Base-by-base conservation (phyloP, 164 flowering plant species). In the Sextonia rubra region DNA sequence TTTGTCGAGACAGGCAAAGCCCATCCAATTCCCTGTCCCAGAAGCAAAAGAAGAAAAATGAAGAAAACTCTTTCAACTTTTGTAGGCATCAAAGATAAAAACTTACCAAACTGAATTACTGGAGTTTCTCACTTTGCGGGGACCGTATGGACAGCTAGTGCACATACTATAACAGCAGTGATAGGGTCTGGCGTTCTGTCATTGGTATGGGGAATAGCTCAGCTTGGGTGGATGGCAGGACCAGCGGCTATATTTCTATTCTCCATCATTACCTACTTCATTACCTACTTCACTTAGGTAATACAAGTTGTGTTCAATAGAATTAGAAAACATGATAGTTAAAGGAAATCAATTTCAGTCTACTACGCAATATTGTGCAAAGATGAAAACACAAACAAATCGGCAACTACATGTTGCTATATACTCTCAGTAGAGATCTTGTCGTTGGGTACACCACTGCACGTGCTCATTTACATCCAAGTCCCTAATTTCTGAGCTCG, bases 111-210 rank as follows among this genome's bases (percentile, higher is more conserved):
- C 22, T 26, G 24, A 11, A 4, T 47, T 47, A 47, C 49, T 12
- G 12, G 49, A 47, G 1, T 12, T 47, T 47, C 49, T 6, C 49
- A 1, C 7, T 24, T 37, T 47, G 70, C 74, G 83, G 88, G 90
- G 23, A 82, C 82, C 8, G 27, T 78, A 49, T 80, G 83, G 88
- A 85, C 90, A 0, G 85, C 86, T 20, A 80, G 84, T 48, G 85
- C 88, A 24, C 90, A 85, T 47, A 84, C 85, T 25, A 79, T 87
- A 32, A 87, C 90, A 1, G 85, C 85, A 14, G 80, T 84, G 0
- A 80, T 87, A 26, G 90, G 90, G 0, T 79, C 88, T 0, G 88
- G 90, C 22, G 85, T 87, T 6, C 78, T 85, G 0, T 85, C 90
- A 11, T 64, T 87, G 62, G 74, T 86, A 0, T 85, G 90, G 91